phyloP scores from a whole-genome alignment of 116 monocot species.

The Iris pallida region DNA sequence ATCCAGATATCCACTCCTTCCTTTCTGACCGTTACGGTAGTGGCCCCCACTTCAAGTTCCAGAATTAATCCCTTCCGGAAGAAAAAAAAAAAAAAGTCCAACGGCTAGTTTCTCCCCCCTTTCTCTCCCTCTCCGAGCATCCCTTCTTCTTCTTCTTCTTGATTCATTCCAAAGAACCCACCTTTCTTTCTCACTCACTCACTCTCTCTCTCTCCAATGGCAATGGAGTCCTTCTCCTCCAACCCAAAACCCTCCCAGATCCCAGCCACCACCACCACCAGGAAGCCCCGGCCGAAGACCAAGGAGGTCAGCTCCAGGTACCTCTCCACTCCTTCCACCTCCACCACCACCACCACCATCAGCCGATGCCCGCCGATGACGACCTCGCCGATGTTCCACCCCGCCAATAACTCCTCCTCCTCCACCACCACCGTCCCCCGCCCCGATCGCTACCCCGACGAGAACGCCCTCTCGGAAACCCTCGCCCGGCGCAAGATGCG shows the following conservation, averaged over 20 bases:
- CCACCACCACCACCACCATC: conserved; percentile 5
- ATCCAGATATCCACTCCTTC: too few species aligned
- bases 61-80: neutral
- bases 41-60: too few species aligned
- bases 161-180: neutral
- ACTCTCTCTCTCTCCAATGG: neutral
- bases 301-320: conserved; percentile 61
- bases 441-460: neutral
- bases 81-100: neutral
- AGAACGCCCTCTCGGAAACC: conserved; percentile 16
- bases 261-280: neutral
- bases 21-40: too few species aligned
- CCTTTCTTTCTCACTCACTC: neutral
- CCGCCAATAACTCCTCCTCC: neutral
- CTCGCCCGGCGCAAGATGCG: conserved; percentile 2
- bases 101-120: neutral
- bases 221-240: neutral
- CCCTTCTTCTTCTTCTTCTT: neutral
- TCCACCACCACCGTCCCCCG: conserved; percentile 12
- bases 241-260: neutral
- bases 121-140: neutral
- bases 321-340: conserved; percentile 13
- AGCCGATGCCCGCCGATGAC: neutral
- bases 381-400: neutral
- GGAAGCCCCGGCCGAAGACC: conserved; percentile 9